Base-by-base conservation (phyloP, 164 flowering plant genomes). In the Vitis cinerea region DNA sequence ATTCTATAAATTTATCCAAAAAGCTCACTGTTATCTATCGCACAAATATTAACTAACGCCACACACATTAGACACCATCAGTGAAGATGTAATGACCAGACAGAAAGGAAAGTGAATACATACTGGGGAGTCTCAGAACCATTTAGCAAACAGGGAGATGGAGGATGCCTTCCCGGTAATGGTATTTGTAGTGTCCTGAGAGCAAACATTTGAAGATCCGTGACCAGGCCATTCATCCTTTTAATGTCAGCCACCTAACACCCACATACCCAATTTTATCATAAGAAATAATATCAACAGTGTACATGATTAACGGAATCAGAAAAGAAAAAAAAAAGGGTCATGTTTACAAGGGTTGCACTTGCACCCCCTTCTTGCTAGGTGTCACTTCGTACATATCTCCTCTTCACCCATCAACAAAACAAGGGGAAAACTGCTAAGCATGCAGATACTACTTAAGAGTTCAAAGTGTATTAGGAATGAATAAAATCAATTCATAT, bases 141-240 rank as follows among this genome's bases (percentile, higher is more conserved):
- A 75, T 85, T 85, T 16, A 89, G 77, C 68, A 88, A 69, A 67
- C 75, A 77, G 8, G 89, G 80, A 27, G 99, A 92, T 7, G 98
- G 95, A 10, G 96, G 96, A 58, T 94, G 98, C 75, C 97, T 82
- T 69, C 97, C 96, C 0, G 90, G 90, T 29, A 81, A 70, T 16
- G 99, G 99, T 78, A 94, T 91, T 60, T 78, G 88, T 27, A 94
- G 78, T 5, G 91, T 69, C 80, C 86, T 86, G 61, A 85, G 91
- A 60, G 90, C 99, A 85, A 90, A 94, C 97, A 94, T 94, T 80
- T 94, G 99, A 73, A 78, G 92, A 82, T 94, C 99, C 1, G 98
- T 86, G 10, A 83, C 88, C 79, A 94, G 77, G 9, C 94, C 93
- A 79, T 94, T 94, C 85, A 92, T 71, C 82, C 83, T 85, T 76